Conservation (phyloP, 208 protist genomes). For the Leishmania tarentolae region DNA sequence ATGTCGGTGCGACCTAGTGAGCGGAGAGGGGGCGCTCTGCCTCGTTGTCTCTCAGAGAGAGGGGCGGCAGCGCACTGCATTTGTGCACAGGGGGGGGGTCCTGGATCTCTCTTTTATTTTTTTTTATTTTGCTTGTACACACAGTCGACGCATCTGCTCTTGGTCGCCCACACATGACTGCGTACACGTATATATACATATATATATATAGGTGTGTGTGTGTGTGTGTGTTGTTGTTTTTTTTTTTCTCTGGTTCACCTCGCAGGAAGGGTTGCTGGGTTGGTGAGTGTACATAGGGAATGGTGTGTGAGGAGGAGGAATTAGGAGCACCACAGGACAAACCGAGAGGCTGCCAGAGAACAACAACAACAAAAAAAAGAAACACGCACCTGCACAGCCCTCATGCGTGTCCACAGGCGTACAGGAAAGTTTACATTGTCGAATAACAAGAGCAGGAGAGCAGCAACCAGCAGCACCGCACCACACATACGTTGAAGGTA, state of each 20-base stretch:
- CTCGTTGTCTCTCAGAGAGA: background rate
- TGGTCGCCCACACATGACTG: background rate
- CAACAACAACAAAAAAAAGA: slow-evolving; percentile 1
- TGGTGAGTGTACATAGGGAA: background rate
- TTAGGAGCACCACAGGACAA: background rate
- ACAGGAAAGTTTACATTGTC: background rate
- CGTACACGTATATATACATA: too few relatives aligned
- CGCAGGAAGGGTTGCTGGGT: background rate
- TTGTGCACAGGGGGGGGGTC: background rate
- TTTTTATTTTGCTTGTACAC: too few relatives aligned
- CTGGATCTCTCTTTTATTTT: background rate
- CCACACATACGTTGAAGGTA: background rate
- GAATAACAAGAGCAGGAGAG: background rate
- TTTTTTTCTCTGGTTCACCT: background rate
- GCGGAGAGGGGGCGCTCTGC: background rate
- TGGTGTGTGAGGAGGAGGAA: background rate
- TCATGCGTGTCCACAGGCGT: background rate
- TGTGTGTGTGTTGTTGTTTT: background rate
- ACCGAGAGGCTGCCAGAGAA: background rate
- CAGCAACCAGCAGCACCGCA: background rate
- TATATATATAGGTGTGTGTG: too few relatives aligned
- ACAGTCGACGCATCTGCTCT: background rate
- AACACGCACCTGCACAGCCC: background rate
- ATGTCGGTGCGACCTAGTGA: background rate
- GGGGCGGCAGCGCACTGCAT: background rate